Evolutionary conservation across 2,329 filamentous ascomycete species (phyloP), one percentile per base, ranked within the genome.

Genomic region (Magnaporthales sp.): DNA sequence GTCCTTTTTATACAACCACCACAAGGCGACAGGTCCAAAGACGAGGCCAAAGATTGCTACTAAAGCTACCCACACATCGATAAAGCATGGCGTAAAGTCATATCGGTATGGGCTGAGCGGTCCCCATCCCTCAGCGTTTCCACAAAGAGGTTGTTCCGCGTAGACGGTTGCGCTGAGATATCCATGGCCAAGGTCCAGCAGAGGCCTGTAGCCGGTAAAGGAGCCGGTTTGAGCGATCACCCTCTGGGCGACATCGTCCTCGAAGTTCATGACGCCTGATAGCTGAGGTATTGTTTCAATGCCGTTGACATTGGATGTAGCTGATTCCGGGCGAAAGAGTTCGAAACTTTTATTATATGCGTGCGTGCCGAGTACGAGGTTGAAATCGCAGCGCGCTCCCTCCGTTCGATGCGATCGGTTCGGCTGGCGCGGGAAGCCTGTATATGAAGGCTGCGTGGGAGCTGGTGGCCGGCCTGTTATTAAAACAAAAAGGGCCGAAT

Each of bases 31-130:
- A 8, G 88, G 83, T 67, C 95, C 95, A 69, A 89, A 84, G 27
- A 97, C 66, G 27, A 97, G 82, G 19, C 94, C 93, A 80, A 90
- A 96, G 15, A 83, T 83, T 9, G 92, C 91, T 30, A 97, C 91
- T 1, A 84, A 80, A 38, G 91, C 87, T 68, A 98, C 86, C 87
- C 92, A 93, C 26, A 96, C 86, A 76, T 99, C 96, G 73, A 98
- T 88, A 75, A 99, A 99, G 81, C 95, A 99, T 56, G 95, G 94
- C 19, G 95, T 98, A 74, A 99, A 93, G 80, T 99, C 95, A 78
- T 92, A 97, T 76, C 94, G 86, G 71, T 88, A 83, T 46, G 89
- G 88, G 78, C 93, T 97, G 75, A 99, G 76, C 26, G 95, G 95
- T 1, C 96, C 96, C 95, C 95, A 99, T 73, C 95, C 96, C 79